Base-by-base conservation (phyloP, 108 stramenopile genomes). In the Conticribra guillardii region DNA sequence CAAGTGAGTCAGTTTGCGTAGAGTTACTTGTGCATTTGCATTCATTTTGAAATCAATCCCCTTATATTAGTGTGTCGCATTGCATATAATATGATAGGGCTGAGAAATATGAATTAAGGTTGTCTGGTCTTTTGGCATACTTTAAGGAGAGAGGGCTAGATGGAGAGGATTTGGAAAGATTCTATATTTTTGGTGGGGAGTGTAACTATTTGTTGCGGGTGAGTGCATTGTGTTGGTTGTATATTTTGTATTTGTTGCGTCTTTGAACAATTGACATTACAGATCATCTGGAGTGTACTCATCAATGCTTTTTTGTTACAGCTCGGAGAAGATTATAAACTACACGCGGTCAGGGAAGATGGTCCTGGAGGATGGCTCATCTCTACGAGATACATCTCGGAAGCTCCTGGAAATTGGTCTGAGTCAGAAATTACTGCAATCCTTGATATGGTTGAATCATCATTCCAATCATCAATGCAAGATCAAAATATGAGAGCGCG, bases 171-270 rank as follows among this genome's bases (percentile, higher is more conserved):
- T 76, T 91, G 44, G 85, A 85, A 55, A 84, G 93, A 49, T 97
- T 97, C 60, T 96, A 91, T 64, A 80, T 97, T 57, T 92, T 96
- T 82, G 97, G 97, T 9, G 97, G 97, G 0, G 97, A 97, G 71
- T 95, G 92, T 70, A 97, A 97, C 68, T 97, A 96, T 56, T 69
- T 97, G 41, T 54, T 92, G 32, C 74, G 66, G 67, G 66, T 81
- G 46, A 75, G 73, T 70, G 0, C 2, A 37, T 31, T 2, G 7
- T 22, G 8, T 61, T 37, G 3, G 31, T 31, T 29, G 18, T 15
- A 23, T 53, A 16, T 32, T 65, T 17, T 30, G 18, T 3, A 24
- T 18, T 26, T 37, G 14, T 41, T 33, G 8, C 15, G 8, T 63
- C n/a, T n/a, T n/a, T n/a, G n/a, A n/a, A n/a, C n/a, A n/a, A n/a